A percentile compares a stretch with the other conserved stretches of the same genome.
These are phyloP conservation scores for Alternaria burnsii DNA, from an alignment of 2,329 filamentous ascomycete genomes.

Conservation along the genomic window DNA sequence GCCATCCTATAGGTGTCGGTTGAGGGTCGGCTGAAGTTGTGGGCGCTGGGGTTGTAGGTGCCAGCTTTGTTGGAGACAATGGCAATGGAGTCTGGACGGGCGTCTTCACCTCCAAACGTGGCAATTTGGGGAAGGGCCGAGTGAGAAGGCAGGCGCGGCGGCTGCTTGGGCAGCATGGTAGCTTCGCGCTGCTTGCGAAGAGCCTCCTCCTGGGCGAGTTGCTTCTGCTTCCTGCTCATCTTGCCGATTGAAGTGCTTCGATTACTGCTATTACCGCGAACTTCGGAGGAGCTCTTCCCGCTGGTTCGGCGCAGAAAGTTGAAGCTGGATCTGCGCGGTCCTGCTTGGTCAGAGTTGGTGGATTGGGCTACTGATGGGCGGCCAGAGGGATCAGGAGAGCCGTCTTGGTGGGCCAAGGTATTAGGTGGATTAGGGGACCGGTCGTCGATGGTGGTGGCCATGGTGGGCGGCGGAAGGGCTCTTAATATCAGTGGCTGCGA, in stretches of 20 bases:
- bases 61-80: conserved; percentile 67
- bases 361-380: conserved; percentile 24
- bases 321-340: conserved; percentile 44
- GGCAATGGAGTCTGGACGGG: conserved; percentile 68
- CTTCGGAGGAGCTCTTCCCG: conserved; percentile 34
- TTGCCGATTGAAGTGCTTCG: conserved; percentile 46
- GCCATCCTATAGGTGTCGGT: conserved; percentile 52
- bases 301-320: conserved; percentile 49
- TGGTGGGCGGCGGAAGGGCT: conserved; percentile 34
- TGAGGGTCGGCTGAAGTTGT: conserved; percentile 50
- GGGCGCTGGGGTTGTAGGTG: conserved; percentile 36
- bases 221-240: conserved; percentile 67
- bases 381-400: conserved; percentile 40
- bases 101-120: conserved; percentile 69
- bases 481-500: conserved; percentile 33
- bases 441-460: conserved; percentile 37
- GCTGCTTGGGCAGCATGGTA: conserved; percentile 64
- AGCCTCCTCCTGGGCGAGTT: conserved; percentile 60
- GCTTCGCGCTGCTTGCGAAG: conserved; percentile 65
- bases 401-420: conserved; percentile 29
- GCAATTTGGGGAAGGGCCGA: conserved; percentile 60
- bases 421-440: conserved; percentile 21
- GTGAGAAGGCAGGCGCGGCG: conserved; percentile 65
- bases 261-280: conserved; percentile 24
- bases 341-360: conserved; percentile 24